Conservation (phyloP, 768 basidiomycete species). For the Botryobasidium botryosum region DNA sequence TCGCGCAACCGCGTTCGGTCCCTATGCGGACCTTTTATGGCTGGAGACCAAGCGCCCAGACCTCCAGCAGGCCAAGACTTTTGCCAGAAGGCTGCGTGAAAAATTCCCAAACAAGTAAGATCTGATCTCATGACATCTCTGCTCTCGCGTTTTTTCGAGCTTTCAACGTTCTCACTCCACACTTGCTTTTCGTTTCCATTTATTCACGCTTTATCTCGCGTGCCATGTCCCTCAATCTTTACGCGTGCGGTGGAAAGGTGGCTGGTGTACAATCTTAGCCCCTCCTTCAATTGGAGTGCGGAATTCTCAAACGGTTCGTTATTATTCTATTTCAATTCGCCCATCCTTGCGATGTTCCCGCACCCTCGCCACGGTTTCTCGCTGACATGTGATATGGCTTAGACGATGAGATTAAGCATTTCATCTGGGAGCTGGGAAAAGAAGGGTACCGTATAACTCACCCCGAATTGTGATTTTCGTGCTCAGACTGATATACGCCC, state of each 20-base stretch:
- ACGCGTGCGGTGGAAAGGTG: no score
- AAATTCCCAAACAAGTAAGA: slow-evolving; percentile 52
- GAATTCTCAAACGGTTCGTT: slow-evolving; percentile 43
- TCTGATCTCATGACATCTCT: not conserved
- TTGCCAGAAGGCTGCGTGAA: slow-evolving; percentile 58
- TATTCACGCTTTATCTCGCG: no score
- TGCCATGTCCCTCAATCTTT: no score
- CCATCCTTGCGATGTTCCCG: no score
- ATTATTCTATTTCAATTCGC: slow-evolving; percentile 22
- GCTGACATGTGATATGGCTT: not conserved
- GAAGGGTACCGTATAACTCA: slow-evolving; percentile 41
- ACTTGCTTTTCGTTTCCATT: not conserved
- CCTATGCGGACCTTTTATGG: slow-evolving; percentile 83
- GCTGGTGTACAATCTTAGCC: slow-evolving; percentile 88
- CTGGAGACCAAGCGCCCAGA: slow-evolving; percentile 84
- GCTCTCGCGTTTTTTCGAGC: not conserved
- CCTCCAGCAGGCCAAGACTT: slow-evolving; percentile 57
- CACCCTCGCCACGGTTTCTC: not conserved
- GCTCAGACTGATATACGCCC: not conserved
- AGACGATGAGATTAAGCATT: slow-evolving; percentile 65
- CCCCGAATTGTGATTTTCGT: no score
- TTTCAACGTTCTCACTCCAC: not conserved
- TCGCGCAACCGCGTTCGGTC: slow-evolving; percentile 62
- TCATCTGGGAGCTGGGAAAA: slow-evolving; percentile 79
- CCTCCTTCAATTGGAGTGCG: slow-evolving; percentile 84